phyloP scores from a whole-genome alignment of 225 moss, liverwort and hornwort species.

The Ulota crispa region DNA sequence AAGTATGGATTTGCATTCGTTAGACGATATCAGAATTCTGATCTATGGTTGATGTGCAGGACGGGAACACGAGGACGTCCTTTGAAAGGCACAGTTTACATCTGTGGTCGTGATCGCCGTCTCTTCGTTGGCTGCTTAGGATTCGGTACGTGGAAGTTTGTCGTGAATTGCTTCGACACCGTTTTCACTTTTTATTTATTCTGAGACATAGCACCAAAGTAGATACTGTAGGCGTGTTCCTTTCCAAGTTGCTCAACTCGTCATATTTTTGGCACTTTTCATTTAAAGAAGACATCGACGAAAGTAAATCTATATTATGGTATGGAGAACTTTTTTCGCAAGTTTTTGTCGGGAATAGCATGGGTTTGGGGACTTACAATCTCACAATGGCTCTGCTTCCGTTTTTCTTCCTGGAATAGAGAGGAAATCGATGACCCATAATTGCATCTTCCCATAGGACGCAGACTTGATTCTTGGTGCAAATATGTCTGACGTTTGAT shows the following conservation, averaged over 20 bases:
- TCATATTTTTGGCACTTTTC: neutral
- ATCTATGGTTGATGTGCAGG: constrained; percentile 35
- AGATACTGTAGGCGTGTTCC: neutral
- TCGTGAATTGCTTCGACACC: neutral
- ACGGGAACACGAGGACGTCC: constrained; percentile 70
- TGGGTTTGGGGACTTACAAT: neutral
- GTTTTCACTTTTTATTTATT: neutral
- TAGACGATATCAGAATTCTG: constrained; percentile 9
- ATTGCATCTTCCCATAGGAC: neutral
- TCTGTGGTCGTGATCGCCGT: constrained; percentile 69
- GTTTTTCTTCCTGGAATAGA: neutral
- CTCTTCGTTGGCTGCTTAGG: constrained; percentile 55
- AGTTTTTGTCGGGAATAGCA: neutral
- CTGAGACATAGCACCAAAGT: neutral
- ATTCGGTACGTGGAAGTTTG: constrained; percentile 36
- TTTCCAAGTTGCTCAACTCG: neutral
- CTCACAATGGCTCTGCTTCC: neutral
- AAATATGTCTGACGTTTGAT: constrained; percentile 8
- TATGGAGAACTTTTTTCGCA: neutral
- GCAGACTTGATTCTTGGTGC: neutral
- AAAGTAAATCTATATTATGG: neutral
- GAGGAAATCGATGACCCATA: neutral
- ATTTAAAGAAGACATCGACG: neutral
- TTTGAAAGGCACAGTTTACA: constrained; percentile 69
- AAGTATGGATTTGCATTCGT: neutral